Evolutionary conservation across 306 rosid genomes (phyloP).

Genomic region (Quercus ilex): DNA sequence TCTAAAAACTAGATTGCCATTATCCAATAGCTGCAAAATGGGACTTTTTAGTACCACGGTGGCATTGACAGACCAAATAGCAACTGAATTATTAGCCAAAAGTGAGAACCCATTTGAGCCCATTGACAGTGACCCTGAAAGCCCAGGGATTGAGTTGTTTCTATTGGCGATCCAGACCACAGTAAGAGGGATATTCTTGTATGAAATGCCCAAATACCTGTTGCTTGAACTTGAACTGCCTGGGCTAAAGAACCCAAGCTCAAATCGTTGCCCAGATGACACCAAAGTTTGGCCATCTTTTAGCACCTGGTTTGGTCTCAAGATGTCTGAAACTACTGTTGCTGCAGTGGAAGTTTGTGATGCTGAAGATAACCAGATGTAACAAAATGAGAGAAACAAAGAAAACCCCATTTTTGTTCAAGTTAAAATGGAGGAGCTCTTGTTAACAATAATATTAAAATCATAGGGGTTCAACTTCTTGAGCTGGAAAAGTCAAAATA

Average conservation of each 20-base stretch:
- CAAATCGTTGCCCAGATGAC: constrained; percentile 15
- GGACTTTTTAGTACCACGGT: not conserved
- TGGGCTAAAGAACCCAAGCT: constrained; percentile 21
- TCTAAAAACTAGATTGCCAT: constrained; percentile 19
- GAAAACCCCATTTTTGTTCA: constrained; percentile 2
- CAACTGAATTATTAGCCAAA: not conserved
- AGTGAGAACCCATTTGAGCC: constrained; percentile 9
- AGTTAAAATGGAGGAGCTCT: not conserved
- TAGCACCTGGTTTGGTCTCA: constrained; percentile 10
- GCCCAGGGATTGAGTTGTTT: not conserved
- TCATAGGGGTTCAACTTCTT: not conserved
- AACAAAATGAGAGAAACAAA: not conserved
- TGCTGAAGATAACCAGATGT: not conserved
- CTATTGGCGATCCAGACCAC: constrained; percentile 32
- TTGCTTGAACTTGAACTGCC: constrained; percentile 4
- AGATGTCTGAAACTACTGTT: constrained; percentile 4
- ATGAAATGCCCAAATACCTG: constrained; percentile 24
- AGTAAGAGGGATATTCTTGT: constrained; percentile 23
- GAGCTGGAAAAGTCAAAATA: not conserved
- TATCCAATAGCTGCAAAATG: constrained; percentile 11
- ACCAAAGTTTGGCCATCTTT: constrained; percentile 27
- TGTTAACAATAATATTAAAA: not conserved
- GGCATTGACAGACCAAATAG: constrained; percentile 7
- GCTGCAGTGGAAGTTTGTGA: constrained; percentile 12
- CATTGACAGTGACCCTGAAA: constrained; percentile 2